A percentile compares a stretch with the other conserved stretches of the same genome.
Conservation (phyloP, 2,329 filamentous ascomycete genomes). For the Fusarium avenaceum region DNA sequence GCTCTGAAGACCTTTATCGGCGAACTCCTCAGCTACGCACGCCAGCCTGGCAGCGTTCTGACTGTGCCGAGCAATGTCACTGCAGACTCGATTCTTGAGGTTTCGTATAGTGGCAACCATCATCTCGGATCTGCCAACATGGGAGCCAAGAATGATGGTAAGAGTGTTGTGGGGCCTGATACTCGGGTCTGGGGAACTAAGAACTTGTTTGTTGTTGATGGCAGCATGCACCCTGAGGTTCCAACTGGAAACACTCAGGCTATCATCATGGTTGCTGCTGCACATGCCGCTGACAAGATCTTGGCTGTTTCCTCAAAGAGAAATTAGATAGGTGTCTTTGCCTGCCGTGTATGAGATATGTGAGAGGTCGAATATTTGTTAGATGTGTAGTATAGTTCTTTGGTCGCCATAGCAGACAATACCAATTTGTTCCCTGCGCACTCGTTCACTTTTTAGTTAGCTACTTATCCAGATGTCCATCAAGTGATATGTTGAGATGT, state of each 20-base stretch:
- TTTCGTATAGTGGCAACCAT: slow-evolving; percentile 48
- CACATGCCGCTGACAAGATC: slow-evolving; percentile 45
- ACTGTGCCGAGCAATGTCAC: slow-evolving; percentile 42
- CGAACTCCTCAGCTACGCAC: slow-evolving; percentile 47
- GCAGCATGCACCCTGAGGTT: slow-evolving; percentile 51
- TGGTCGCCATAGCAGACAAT: not conserved
- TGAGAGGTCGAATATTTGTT: not conserved
- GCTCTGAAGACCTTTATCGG: slow-evolving; percentile 48
- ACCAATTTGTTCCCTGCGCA: not conserved
- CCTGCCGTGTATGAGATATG: not conserved
- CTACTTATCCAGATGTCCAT: not conserved
- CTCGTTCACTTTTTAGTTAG: no score
- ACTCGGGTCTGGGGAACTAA: slow-evolving; percentile 52
- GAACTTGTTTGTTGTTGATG: slow-evolving; percentile 51
- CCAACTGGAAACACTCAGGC: slow-evolving; percentile 49
- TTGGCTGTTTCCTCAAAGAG: slow-evolving; percentile 8
- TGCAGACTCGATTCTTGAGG: slow-evolving; percentile 44
- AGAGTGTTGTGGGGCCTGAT: slow-evolving; percentile 51
- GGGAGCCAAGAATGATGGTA: slow-evolving; percentile 50
- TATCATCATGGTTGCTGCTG: slow-evolving; percentile 48
- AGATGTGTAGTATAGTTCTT: not conserved
- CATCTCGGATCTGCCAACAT: slow-evolving; percentile 52
- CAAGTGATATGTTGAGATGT: not conserved
- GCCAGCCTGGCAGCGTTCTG: slow-evolving; percentile 41
- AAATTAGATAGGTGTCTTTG: not conserved